A percentile compares a stretch with the other conserved stretches of the same genome.
phyloP scores from a whole-genome alignment of 2,329 filamentous ascomycete species.

The Aspergillus jensenii region DNA sequence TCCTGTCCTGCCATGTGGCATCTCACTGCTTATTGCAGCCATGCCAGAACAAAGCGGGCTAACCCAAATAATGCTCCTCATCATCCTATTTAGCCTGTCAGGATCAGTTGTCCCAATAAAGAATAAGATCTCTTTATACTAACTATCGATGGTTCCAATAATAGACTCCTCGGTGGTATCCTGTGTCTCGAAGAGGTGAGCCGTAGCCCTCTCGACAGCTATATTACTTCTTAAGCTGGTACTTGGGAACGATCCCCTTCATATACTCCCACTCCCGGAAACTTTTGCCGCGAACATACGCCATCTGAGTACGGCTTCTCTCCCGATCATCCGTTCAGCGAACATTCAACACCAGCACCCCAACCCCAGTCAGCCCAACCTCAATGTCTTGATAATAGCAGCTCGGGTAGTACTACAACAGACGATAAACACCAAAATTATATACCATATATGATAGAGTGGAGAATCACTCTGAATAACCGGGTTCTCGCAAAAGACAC shows the following conservation, averaged over 20 bases:
- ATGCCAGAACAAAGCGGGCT: no score
- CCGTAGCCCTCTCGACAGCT: conserved; percentile 1
- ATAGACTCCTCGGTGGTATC: conserved; percentile 13
- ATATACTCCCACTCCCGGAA: conserved; percentile 14
- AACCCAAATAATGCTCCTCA: no score
- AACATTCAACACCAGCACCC: conserved; percentile 12
- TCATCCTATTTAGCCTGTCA: no score
- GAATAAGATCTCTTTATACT: no score
- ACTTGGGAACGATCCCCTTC: conserved; percentile 14
- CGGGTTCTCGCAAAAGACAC: conserved; percentile 19
- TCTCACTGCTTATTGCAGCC: no score
- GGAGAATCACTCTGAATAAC: conserved; percentile 24
- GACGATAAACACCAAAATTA: neutral
- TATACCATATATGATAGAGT: conserved; percentile 22
- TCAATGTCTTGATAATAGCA: neutral
- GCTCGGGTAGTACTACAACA: neutral
- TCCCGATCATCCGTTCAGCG: conserved; percentile 2
- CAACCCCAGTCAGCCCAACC: neutral
- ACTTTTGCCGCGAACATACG: conserved; percentile 18
- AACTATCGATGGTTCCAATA: no score
- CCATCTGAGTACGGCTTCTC: conserved; percentile 6
- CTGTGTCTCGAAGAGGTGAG: conserved; percentile 15
- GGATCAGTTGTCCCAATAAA: no score
- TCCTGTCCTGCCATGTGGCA: no score
- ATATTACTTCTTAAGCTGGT: conserved; percentile 10